Evolutionary conservation across 176 grass and related monocot species (phyloP).

Genomic region (Oryza glaberrima): DNA sequence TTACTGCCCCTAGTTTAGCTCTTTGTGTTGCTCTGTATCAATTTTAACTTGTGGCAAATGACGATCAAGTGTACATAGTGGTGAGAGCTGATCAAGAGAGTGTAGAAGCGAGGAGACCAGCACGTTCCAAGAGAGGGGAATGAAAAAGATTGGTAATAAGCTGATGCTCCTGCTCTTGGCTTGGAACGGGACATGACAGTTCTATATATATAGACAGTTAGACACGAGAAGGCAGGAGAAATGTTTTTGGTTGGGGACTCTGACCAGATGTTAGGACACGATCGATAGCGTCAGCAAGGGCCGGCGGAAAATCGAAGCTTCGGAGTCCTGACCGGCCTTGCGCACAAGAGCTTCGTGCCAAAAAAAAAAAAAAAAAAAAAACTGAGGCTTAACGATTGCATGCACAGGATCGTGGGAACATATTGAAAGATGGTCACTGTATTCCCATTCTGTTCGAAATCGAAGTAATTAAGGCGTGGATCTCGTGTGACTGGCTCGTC

Average conservation of each 20-base stretch:
- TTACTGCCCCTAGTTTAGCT: too few relatives aligned
- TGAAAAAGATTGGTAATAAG: too few relatives aligned
- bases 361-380: slow-evolving; percentile 5
- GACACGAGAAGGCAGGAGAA: background rate
- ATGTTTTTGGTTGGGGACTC: background rate
- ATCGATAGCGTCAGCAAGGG: background rate
- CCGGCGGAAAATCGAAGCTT: background rate
- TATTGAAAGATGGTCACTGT: background rate
- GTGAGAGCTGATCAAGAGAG: background rate
- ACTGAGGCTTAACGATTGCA: background rate
- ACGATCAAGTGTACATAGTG: background rate
- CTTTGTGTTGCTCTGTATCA: too few relatives aligned
- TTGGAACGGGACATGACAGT: too few relatives aligned
- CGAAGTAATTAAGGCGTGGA: background rate
- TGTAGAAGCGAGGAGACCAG: too few relatives aligned
- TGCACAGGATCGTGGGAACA: background rate
- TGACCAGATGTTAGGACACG: slow-evolving; percentile 32
- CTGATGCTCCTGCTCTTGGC: too few relatives aligned
- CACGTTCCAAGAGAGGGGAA: too few relatives aligned
- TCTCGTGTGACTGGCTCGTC: background rate
- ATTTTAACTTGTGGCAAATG: background rate
- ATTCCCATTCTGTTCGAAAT: background rate
- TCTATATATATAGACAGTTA: slow-evolving; percentile 7
- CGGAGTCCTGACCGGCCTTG: slow-evolving; percentile 17
- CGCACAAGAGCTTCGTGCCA: slow-evolving; percentile 20